Conservation (phyloP, 2,329 filamentous ascomycete species). For the Incumbomyces delicatus region DNA sequence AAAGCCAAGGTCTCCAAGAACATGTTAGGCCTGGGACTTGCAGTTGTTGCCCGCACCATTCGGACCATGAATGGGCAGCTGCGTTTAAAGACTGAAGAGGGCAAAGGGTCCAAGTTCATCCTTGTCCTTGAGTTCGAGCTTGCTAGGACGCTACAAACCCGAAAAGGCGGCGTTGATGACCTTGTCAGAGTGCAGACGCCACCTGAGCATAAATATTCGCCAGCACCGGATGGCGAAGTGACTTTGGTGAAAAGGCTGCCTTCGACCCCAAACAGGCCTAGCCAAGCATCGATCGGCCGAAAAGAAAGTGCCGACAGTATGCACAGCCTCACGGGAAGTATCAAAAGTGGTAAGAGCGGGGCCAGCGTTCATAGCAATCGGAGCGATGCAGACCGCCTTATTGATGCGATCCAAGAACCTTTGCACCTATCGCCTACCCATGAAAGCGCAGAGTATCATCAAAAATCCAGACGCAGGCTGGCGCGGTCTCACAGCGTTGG, state of each 20-base stretch:
- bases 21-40: constrained; percentile 71
- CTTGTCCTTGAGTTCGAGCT: constrained; percentile 64
- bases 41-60: constrained; percentile 74
- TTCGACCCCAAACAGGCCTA: neutral
- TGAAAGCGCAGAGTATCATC: neutral
- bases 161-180: neutral
- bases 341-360: constrained; percentile 19
- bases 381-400: constrained; percentile 33
- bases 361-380: constrained; percentile 19
- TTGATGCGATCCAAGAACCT: constrained; percentile 33
- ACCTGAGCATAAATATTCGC: constrained; percentile 13
- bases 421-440: constrained; percentile 12
- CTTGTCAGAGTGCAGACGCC: neutral
- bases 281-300: constrained; percentile 11
- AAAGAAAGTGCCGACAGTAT: constrained; percentile 26
- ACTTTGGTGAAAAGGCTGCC: constrained; percentile 19
- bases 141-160: constrained; percentile 31
- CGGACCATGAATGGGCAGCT: constrained; percentile 87
- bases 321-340: constrained; percentile 21
- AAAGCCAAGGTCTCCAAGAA: constrained; percentile 30
- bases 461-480: neutral
- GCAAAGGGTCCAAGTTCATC: constrained; percentile 72
- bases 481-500: constrained; percentile 8
- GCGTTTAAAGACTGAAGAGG: constrained; percentile 71
- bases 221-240: constrained; percentile 28